These are phyloP conservation scores for Penicillium manginii DNA, from an alignment of 495 filamentous ascomycete genomes.

Conservation along the genomic window DNA sequence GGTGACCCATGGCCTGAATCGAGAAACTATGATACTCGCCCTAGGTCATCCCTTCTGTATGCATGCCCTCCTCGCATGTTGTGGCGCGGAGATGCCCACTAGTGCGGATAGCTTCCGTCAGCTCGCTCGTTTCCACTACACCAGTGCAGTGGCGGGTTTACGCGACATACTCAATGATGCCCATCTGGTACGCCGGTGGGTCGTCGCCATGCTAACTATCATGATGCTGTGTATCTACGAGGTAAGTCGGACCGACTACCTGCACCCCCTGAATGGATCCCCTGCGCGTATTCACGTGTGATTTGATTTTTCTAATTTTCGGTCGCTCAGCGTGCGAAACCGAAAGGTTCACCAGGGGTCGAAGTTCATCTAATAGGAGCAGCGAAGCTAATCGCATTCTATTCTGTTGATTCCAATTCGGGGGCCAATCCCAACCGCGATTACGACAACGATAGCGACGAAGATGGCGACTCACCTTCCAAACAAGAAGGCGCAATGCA, in stretches of 20 bases:
- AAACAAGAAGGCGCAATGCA: slow-evolving; percentile 13
- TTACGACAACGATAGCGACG: neutral
- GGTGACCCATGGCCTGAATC: slow-evolving; percentile 15
- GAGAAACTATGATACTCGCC: slow-evolving; percentile 19
- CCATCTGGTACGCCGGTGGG: neutral
- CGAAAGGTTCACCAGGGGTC: slow-evolving; percentile 16
- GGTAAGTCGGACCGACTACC: slow-evolving; percentile 7
- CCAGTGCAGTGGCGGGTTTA: slow-evolving; percentile 16
- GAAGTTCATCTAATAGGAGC: slow-evolving; percentile 25
- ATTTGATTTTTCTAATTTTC: slow-evolving; percentile 1
- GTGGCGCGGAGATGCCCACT: slow-evolving; percentile 26
- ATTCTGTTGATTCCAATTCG: neutral
- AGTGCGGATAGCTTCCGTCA: slow-evolving; percentile 7
- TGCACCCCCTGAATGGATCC: neutral
- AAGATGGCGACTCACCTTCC: neutral
- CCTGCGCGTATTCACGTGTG: neutral
- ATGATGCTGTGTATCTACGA: slow-evolving; percentile 32
- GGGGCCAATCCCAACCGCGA: no score
- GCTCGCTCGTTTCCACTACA: slow-evolving; percentile 20
- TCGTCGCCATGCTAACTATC: slow-evolving; percentile 17
- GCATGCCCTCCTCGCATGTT: slow-evolving; percentile 31
- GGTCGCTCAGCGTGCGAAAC: slow-evolving; percentile 19
- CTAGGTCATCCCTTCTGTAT: slow-evolving; percentile 19
- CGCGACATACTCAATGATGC: slow-evolving; percentile 7
- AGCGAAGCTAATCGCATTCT: slow-evolving; percentile 23